Evolutionary conservation across 169 alveolate species (phyloP), one percentile per base, ranked within the genome.

Genomic region (Plasmodium vivax): DNA sequence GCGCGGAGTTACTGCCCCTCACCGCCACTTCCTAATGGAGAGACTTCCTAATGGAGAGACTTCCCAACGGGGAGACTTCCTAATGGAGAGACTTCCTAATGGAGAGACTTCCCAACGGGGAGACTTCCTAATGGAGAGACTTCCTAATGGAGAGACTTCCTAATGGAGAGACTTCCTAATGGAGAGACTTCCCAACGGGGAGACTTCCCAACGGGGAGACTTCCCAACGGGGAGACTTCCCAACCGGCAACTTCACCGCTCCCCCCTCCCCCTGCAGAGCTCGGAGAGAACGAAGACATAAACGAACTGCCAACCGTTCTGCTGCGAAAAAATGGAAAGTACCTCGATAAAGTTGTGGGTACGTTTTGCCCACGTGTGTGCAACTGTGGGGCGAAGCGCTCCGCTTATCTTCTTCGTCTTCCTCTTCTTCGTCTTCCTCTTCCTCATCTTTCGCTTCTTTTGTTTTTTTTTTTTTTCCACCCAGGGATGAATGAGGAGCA

Each of bases 261-360:
- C 16, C 12, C 54, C 36, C 34, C 30, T 23, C 30, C 19, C 19
- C 16, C 62, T 30, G 2, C 6, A 90, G 94, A 90, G 51, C 54
- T 90, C 9, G 94, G 94, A 38, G 94, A 90, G 58, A 80, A 80
- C 6, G 94, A 90, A 58, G 94, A 90, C 74, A 90, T 90, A 80
- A 90, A 79, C 32, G 94, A 90, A 62, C 51, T 90, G 36, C 94
- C 94, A 34, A 90, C 94, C 9, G 5, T 90, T 80, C 58, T 90
- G 38, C 54, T 90, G 54, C 73, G 94, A 23, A 90, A 79, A 79
- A 58, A 90, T 30, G 94, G 94, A 38, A 90, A 90, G 51, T 90
- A 90, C 54, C 74, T 90, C 45, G 94, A 90, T 19, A 90, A 90
- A 68, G 80, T 90, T 4, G 23, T 90, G 4, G 94, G 94, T 90